Percentiles rank a stretch among this genome's conserved stretches.
Evolutionary conservation across 2,329 filamentous ascomycete species (phyloP).

Genomic region (Aulographum hederae): DNA sequence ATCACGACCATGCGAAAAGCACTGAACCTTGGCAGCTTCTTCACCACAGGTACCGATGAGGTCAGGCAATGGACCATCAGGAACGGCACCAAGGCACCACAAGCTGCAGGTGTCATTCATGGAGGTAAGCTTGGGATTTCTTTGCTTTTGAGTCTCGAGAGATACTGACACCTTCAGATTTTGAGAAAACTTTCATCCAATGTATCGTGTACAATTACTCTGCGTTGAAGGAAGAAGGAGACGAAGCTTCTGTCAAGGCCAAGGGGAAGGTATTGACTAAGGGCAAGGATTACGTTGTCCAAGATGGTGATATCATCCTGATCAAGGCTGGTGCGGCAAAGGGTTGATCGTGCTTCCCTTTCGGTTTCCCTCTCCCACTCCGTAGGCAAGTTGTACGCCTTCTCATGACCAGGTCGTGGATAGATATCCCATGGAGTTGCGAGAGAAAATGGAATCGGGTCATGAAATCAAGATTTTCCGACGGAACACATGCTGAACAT

Average conservation of each 20-base stretch:
- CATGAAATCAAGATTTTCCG: no score
- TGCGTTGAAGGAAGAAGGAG: slow-evolving; percentile 66
- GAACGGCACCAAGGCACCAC: slow-evolving; percentile 89
- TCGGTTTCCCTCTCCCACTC: no score
- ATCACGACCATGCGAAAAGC: slow-evolving; percentile 85
- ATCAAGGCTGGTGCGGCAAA: slow-evolving; percentile 84
- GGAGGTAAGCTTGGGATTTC: slow-evolving; percentile 25
- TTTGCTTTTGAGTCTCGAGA: background rate
- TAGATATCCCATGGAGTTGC: no score
- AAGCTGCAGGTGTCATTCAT: slow-evolving; percentile 95
- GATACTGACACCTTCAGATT: slow-evolving; percentile 35
- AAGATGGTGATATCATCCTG: slow-evolving; percentile 66
- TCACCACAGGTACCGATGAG: slow-evolving; percentile 90
- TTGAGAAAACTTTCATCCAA: slow-evolving; percentile 99
- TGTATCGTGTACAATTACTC: slow-evolving; percentile 82
- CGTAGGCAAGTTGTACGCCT: no score
- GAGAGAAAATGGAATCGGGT: no score
- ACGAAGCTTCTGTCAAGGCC: slow-evolving; percentile 74
- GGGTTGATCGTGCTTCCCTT: no score
- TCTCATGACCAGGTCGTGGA: no score
- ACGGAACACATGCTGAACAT: no score
- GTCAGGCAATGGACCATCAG: slow-evolving; percentile 97
- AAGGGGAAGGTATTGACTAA: slow-evolving; percentile 97
- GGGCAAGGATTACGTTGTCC: slow-evolving; percentile 88
- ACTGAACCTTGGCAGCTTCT: slow-evolving; percentile 84